Conservation (phyloP, 78 protist species). For the Dictyostelium capitatum region DNA sequence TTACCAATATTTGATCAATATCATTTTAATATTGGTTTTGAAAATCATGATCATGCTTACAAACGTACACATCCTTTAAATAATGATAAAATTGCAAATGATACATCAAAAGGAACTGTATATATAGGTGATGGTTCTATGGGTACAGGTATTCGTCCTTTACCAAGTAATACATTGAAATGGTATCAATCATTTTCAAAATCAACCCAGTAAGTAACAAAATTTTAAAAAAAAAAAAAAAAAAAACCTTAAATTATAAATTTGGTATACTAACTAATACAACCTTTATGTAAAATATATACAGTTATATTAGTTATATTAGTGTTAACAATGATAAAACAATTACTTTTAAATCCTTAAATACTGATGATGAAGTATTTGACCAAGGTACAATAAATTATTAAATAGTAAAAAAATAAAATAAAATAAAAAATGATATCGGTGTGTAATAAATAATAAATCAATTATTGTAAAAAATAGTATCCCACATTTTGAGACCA, state of each 20-base stretch:
- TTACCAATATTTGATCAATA: constrained; percentile 46
- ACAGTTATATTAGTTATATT: no score
- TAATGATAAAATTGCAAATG: neutral
- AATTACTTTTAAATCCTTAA: constrained; percentile 14
- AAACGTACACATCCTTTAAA: constrained; percentile 58
- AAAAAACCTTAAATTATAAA: no score
- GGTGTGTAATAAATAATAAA: no score
- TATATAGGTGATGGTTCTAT: constrained; percentile 80
- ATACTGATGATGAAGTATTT: neutral
- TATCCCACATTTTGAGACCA: no score
- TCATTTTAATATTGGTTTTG: constrained; percentile 73
- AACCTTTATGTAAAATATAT: no score
- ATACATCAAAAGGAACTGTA: neutral
- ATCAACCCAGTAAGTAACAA: constrained; percentile 19
- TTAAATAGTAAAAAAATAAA: neutral
- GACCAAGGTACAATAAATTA: constrained; percentile 13
- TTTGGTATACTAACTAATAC: no score
- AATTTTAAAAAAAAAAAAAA: neutral
- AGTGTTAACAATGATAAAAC: neutral
- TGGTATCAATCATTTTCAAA: constrained; percentile 52
- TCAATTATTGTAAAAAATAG: no score
- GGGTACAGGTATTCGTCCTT: constrained; percentile 37
- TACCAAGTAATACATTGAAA: neutral
- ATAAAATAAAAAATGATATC: neutral
- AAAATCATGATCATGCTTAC: constrained; percentile 87